Conservation (phyloP, 2,329 filamentous ascomycete genomes). For the Berkeleyomyces rouxiae region DNA sequence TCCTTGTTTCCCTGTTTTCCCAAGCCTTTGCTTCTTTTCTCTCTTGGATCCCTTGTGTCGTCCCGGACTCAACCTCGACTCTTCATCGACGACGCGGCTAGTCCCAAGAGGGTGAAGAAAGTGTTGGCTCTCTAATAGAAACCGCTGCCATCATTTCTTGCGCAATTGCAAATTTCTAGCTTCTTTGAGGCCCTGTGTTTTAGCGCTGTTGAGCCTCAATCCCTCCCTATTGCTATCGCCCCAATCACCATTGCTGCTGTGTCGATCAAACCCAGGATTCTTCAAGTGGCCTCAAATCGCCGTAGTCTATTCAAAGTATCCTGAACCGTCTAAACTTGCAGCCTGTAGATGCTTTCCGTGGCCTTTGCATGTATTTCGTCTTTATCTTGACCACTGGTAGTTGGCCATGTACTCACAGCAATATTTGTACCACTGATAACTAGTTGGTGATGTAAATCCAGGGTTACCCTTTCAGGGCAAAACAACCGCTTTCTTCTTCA, state of each 20-base stretch:
- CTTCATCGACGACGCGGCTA: not conserved
- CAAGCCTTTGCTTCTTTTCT: not conserved
- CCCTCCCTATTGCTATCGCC: not conserved
- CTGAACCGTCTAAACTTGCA: not conserved
- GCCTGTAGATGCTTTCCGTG: not conserved
- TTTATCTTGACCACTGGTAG: too few species aligned
- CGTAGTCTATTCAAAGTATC: not conserved
- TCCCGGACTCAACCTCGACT: not conserved
- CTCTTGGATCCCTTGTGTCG: not conserved
- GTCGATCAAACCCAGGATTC: not conserved
- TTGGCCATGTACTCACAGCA: too few species aligned
- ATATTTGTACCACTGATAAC: too few species aligned
- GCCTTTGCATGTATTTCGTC: not conserved
- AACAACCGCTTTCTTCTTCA: not conserved
- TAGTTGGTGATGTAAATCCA: too few species aligned
- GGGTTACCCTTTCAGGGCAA: not conserved
- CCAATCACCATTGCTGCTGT: not conserved
- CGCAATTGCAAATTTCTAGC: not conserved
- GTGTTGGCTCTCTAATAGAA: too few species aligned
- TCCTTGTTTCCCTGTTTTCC: not conserved
- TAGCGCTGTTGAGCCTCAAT: not conserved
- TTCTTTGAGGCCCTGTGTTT: not conserved
- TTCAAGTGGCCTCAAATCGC: not conserved
- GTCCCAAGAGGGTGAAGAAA: not conserved
- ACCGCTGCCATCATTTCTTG: not conserved